Base-by-base conservation (phyloP, 2,329 filamentous ascomycete species). In the Phoma sp. region DNA sequence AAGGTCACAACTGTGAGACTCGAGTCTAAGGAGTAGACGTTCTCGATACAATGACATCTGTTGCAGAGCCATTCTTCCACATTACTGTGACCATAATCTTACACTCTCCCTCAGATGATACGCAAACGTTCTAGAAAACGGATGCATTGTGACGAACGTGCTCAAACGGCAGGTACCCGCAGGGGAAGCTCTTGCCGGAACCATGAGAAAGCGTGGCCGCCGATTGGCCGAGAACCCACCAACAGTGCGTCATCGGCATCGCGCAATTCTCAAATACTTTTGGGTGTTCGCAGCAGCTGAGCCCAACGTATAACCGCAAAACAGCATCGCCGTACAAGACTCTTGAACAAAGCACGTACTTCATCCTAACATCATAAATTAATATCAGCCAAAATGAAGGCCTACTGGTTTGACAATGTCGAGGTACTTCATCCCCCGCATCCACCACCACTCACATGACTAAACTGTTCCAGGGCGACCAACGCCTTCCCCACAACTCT, bases 401-500 rank as follows among this genome's bases (percentile, higher is more conserved):
- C 87, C 59, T 90, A 89, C 77, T 89, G 84, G 83, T 89, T 81
- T 74, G 87, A 90, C 74, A 88, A 89, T 74, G 74, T 81, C 60
- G 80, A 82, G 47, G 86, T 88, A 81, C 52, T 45, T 21, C 17
- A 11, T 21, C 26, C 32, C n/a, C 47, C 29, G 28, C 7, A 18
- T 20, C 30, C 14, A 21, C 21, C 25, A 47, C 37, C 15, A 10
- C 33, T 47, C 56, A 60, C 59, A 50, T 53, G 57, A 60, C 62
- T 64, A 54, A 54, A 67, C 58, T 53, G 38, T 23, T 21, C 3
- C 72, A 96, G 91, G 93, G 92, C 79, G 95, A 99, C 83, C 95
- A 97, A 80, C 92, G 95, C 72, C 84, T 89, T 36, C 85, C 91
- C 47, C 95, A 99, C 79, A 88, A 97, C 79, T 96, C 92, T 17